Evolutionary conservation across 768 basidiomycete species (phyloP).

Genomic region (Tulasnella sp.): DNA sequence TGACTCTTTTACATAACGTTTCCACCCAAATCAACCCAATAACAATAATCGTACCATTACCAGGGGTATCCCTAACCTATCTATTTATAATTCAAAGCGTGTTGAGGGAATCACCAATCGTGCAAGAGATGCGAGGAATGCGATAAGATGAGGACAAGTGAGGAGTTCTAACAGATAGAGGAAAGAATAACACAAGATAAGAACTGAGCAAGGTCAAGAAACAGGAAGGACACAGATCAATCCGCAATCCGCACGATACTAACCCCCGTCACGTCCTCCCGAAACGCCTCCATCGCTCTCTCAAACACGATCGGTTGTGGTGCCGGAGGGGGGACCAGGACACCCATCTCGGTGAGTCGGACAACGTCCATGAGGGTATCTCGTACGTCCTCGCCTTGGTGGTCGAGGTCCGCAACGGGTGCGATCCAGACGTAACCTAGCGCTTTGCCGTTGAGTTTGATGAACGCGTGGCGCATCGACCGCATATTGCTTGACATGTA

Average conservation of each 20-base stretch:
- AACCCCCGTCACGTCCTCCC: slow-evolving; percentile 2
- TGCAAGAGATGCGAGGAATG: too few species aligned
- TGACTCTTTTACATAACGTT: neutral
- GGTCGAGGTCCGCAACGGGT: slow-evolving; percentile 66
- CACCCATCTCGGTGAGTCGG: slow-evolving; percentile 29
- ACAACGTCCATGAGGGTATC: slow-evolving; percentile 35
- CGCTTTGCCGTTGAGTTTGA: slow-evolving; percentile 17
- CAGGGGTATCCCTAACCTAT: too few species aligned
- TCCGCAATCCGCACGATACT: neutral
- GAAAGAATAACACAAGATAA: too few species aligned
- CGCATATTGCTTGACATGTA: slow-evolving; percentile 63
- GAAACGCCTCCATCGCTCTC: slow-evolving; percentile 12
- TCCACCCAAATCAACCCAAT: too few species aligned
- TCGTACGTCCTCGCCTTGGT: slow-evolving; percentile 65
- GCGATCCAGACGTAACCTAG: slow-evolving; percentile 78
- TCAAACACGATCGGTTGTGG: slow-evolving; percentile 9
- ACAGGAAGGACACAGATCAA: too few species aligned
- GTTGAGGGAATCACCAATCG: too few species aligned
- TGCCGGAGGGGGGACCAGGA: slow-evolving; percentile 23
- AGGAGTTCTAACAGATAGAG: too few species aligned
- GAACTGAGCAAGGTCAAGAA: too few species aligned
- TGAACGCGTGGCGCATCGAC: slow-evolving; percentile 32
- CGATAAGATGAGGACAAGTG: too few species aligned
- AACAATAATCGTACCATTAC: too few species aligned
- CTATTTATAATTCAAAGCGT: too few species aligned